These are phyloP conservation scores for Beta vulgaris DNA, from an alignment of 148 eudicot genomes.

Conservation along the genomic window DNA sequence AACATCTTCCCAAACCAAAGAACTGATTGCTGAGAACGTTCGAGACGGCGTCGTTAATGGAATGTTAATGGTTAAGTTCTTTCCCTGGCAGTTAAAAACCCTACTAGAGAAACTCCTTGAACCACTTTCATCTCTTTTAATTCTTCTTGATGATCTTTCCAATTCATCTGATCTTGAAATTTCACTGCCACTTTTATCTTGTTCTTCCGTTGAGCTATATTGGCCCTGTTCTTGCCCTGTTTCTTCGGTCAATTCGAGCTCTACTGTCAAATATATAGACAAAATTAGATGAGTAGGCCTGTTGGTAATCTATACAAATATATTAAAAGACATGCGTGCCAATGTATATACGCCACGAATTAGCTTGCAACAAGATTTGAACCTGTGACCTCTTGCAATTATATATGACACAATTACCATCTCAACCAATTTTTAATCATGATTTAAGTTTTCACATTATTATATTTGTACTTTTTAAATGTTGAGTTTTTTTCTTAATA, in stretches of 20 bases:
- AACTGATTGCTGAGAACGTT: slow-evolving; percentile 70
- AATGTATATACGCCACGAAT: no score
- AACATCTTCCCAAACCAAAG: slow-evolving; percentile 76
- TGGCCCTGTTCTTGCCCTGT: slow-evolving; percentile 47
- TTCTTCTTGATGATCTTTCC: slow-evolving; percentile 37
- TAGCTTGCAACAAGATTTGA: no score
- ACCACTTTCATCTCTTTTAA: slow-evolving; percentile 48
- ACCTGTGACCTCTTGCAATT: no score
- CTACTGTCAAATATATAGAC: slow-evolving; percentile 27
- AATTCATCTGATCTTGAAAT: slow-evolving; percentile 42
- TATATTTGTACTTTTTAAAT: no score
- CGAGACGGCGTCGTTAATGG: slow-evolving; percentile 82
- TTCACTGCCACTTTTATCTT: slow-evolving; percentile 38
- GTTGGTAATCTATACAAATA: no score
- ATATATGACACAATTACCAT: no score
- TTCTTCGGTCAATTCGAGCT: slow-evolving; percentile 41
- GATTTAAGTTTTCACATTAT: no score
- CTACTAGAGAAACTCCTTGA: slow-evolving; percentile 46
- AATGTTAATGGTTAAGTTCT: slow-evolving; percentile 64
- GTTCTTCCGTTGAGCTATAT: slow-evolving; percentile 35
- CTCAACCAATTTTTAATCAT: no score
- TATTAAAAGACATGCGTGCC: no score
- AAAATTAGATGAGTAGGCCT: no score
- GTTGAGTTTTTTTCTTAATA: no score
- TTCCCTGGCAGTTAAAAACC: slow-evolving; percentile 56